Conservation (phyloP, 306 rosid genomes). For the Begonia peltatifolia region DNA sequence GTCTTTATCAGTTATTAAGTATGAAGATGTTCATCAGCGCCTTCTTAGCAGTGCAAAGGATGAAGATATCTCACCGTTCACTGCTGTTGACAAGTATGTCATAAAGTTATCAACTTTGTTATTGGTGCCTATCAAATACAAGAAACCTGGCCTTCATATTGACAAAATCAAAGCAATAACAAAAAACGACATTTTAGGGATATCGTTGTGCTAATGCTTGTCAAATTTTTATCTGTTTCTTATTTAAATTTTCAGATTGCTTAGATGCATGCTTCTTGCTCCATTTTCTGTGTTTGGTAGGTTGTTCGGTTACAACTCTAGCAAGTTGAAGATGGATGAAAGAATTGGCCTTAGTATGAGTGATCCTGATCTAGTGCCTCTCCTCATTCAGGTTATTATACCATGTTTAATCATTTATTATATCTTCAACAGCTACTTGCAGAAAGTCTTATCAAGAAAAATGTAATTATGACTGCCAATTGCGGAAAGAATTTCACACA, state of each 20-base stretch:
- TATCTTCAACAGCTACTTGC: too few relatives aligned
- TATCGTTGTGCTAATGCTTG: too few relatives aligned
- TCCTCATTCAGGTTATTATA: constrained; percentile 62
- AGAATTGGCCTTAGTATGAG: constrained; percentile 80
- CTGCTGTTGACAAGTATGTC: constrained; percentile 87
- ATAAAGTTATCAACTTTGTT: too few relatives aligned
- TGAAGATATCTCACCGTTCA: constrained; percentile 93
- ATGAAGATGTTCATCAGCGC: constrained; percentile 73
- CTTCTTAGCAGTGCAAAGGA: constrained; percentile 62
- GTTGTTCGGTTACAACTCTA: constrained; percentile 71
- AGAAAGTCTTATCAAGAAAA: too few relatives aligned
- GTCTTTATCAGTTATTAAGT: constrained; percentile 69
- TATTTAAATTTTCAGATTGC: too few relatives aligned
- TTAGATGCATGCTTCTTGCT: too few relatives aligned
- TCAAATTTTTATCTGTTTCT: too few relatives aligned
- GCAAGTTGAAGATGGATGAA: constrained; percentile 84
- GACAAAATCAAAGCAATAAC: too few relatives aligned
- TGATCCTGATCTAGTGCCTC: constrained; percentile 92
- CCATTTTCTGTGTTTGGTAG: constrained; percentile 19
- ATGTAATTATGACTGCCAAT: not conserved
- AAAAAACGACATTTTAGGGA: too few relatives aligned
- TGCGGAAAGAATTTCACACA: not conserved
- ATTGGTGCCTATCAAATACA: too few relatives aligned
- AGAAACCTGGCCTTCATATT: too few relatives aligned
- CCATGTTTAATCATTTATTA: constrained; percentile 5